A percentile compares a stretch with the other conserved stretches of the same genome.
These are phyloP conservation scores for Amborella trichopoda DNA, from an alignment of 164 flowering plant species.

Conservation along the genomic window DNA sequence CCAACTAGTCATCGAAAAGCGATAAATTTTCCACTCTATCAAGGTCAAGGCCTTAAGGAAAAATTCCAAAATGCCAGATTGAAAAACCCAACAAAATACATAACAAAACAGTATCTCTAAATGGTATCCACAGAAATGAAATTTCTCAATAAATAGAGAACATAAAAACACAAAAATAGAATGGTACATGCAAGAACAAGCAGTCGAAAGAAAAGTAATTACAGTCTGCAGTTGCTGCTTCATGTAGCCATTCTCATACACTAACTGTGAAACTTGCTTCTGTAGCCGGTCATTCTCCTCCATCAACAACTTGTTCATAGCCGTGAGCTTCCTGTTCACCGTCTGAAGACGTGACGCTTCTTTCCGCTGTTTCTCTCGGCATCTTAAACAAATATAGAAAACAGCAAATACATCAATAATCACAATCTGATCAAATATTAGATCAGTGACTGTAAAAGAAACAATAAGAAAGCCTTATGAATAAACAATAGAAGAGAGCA, in stretches of 20 bases:
- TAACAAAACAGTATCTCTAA: too few species aligned
- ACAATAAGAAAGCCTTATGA: not conserved
- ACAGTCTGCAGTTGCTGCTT: conserved; percentile 54
- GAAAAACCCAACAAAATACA: too few species aligned
- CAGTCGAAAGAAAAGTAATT: conserved; percentile 12
- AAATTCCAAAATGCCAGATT: too few species aligned
- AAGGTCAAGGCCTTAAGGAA: too few species aligned
- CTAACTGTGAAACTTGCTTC: conserved; percentile 79
- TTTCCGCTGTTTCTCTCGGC: conserved; percentile 86
- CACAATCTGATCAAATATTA: not conserved
- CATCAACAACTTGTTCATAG: conserved; percentile 90
- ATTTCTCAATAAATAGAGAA: too few species aligned
- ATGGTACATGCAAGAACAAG: too few species aligned
- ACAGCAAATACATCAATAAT: not conserved
- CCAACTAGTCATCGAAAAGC: too few species aligned
- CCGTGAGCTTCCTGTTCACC: conserved; percentile 68
- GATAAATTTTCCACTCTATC: too few species aligned
- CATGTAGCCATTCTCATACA: conserved; percentile 76
- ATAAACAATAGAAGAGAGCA: not conserved
- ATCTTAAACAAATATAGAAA: conserved; percentile 28
- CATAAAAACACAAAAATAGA: too few species aligned
- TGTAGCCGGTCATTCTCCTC: conserved; percentile 89
- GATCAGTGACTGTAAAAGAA: not conserved
- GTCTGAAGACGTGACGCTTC: conserved; percentile 74
- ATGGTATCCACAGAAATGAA: too few species aligned